These are phyloP conservation scores for Rhodomyrtus psidioides DNA, from an alignment of 441 rosid genomes.

Conservation along the genomic window DNA sequence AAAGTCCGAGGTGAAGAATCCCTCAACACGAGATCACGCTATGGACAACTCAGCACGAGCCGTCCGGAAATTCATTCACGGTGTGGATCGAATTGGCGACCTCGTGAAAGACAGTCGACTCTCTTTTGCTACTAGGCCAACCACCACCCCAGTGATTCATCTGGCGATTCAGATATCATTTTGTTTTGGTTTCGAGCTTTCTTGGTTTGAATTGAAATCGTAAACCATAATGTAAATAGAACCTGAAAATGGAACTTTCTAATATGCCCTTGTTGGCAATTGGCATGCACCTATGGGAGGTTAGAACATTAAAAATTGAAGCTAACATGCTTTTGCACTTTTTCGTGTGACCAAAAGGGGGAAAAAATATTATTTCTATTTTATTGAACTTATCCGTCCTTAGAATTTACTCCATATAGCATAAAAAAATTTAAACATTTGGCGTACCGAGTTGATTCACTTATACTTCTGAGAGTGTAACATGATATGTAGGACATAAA, in stretches of 20 bases:
- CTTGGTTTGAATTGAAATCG: accelerated
- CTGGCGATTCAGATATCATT: neutral
- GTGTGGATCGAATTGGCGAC: neutral
- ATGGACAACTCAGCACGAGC: neutral
- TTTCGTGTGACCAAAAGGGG: too few species aligned
- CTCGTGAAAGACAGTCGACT: accelerated
- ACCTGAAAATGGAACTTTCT: neutral
- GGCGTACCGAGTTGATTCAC: accelerated
- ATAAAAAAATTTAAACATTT: neutral
- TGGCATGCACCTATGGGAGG: neutral
- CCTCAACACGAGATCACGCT: neutral
- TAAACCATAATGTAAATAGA: neutral
- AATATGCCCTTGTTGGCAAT: neutral
- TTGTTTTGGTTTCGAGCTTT: neutral
- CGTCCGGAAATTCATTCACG: neutral
- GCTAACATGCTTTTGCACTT: neutral
- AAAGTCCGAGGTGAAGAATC: neutral
- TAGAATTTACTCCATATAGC: neutral
- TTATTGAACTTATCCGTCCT: neutral
- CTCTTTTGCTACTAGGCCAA: neutral
- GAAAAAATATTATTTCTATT: neutral
- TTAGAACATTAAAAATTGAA: neutral
- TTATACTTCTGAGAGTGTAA: neutral
- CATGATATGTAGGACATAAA: neutral
- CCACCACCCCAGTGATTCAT: neutral